Evolutionary conservation across 495 filamentous ascomycete species (phyloP).

Genomic region (Peziza echinospora): DNA sequence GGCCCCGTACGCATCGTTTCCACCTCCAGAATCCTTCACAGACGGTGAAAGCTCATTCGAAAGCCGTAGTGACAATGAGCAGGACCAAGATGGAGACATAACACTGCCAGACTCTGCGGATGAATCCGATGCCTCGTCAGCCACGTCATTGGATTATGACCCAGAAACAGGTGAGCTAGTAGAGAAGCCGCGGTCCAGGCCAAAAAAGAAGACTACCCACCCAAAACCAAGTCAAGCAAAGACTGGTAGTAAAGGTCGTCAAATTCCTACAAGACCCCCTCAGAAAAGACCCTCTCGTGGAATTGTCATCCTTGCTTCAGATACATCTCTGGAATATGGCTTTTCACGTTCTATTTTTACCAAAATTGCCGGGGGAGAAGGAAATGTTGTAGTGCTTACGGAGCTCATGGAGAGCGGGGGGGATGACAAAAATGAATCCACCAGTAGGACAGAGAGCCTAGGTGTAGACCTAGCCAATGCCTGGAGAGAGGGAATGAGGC

Average conservation of each 20-base stretch:
- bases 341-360: conserved; percentile 76
- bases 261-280: not conserved
- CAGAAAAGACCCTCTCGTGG: conserved; percentile 13
- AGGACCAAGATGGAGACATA: conserved; percentile 79
- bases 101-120: conserved; percentile 50
- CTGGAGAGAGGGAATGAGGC: not conserved
- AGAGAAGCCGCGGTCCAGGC: not conserved
- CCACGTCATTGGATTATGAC: not conserved
- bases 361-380: conserved; percentile 45
- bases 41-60: too few relatives aligned
- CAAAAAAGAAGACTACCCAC: not conserved
- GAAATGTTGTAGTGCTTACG: conserved; percentile 69
- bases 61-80: too few relatives aligned
- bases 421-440: too few relatives aligned
- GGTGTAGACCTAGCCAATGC: conserved; percentile 12
- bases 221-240: not conserved
- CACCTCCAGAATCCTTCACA: too few relatives aligned
- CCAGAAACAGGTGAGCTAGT: not conserved
- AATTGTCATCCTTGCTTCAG: conserved; percentile 77
- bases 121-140: not conserved
- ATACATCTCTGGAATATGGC: conserved; percentile 80
- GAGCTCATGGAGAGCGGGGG: conserved; percentile 27
- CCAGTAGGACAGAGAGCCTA: conserved; percentile 10
- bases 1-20: too few relatives aligned
- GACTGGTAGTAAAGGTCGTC: not conserved